These are phyloP conservation scores for Pythium pyrilobum DNA, from an alignment of 352 stramenopile genomes.

Conservation along the genomic window DNA sequence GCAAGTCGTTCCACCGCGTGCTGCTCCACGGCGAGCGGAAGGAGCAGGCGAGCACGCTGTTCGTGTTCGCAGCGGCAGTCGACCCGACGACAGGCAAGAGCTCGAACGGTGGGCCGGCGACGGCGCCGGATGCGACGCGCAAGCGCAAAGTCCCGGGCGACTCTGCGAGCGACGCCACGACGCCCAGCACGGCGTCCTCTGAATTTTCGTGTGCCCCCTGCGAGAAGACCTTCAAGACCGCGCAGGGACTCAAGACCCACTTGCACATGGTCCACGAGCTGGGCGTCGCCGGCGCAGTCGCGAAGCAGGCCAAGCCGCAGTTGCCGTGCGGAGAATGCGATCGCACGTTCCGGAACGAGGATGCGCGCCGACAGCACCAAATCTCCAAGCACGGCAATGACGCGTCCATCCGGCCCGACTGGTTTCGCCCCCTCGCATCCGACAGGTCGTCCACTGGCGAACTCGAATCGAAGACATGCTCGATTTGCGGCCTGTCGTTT, in stretches of 20 bases:
- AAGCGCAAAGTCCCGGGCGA: constrained; percentile 3
- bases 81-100: not conserved
- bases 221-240: constrained; percentile 60
- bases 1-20: constrained; percentile 80
- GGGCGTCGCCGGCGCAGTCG: constrained; percentile 15
- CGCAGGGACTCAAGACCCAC: constrained; percentile 70
- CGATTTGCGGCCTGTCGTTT: constrained; percentile 24
- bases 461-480: constrained; percentile 32
- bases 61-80: constrained; percentile 34
- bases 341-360: constrained; percentile 70
- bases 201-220: constrained; percentile 44
- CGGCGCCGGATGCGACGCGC: not conserved
- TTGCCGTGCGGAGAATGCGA: constrained; percentile 43
- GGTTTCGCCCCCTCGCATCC: constrained; percentile 30
- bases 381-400: constrained; percentile 81
- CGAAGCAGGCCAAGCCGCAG: not conserved
- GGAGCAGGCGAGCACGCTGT: constrained; percentile 62
- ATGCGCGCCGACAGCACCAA: constrained; percentile 65
- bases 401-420: constrained; percentile 73
- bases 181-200: not conserved
- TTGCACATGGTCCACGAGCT: constrained; percentile 85
- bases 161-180: not conserved
- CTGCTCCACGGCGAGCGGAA: constrained; percentile 61
- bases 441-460: too few relatives aligned
- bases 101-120: not conserved